Evolutionary conservation across 805 yeast species (phyloP).

Genomic region (Candida cerambycidarum): DNA sequence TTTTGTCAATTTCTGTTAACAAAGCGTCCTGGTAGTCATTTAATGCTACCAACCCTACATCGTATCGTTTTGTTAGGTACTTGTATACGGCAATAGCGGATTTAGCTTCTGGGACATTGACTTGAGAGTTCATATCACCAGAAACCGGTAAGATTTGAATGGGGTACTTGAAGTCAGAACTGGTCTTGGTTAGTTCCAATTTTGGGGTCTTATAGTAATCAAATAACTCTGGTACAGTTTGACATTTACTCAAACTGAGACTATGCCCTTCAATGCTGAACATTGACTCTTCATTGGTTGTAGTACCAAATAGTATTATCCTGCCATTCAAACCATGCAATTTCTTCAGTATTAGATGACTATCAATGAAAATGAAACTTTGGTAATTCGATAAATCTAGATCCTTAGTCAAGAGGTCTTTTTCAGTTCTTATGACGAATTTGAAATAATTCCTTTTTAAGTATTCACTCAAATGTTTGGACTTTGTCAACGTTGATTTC

Average conservation of each 20-base stretch:
- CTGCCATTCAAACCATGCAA: background rate
- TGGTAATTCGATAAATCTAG: background rate
- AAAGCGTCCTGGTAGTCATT: slow-evolving; percentile 14
- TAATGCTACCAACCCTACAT: slow-evolving; percentile 10
- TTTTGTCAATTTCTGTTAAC: slow-evolving; percentile 7
- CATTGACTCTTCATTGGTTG: background rate
- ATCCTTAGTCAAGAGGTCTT: slow-evolving; percentile 1
- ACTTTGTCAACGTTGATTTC: background rate
- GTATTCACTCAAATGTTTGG: background rate
- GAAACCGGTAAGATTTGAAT: background rate
- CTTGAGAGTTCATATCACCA: slow-evolving; percentile 2
- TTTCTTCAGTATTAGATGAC: slow-evolving; percentile 3
- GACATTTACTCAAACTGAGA: background rate
- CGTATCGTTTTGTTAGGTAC: background rate
- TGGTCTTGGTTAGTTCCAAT: background rate
- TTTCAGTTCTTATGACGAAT: slow-evolving; percentile 4
- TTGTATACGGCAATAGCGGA: slow-evolving; percentile 6
- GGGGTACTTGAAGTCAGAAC: slow-evolving; percentile 1
- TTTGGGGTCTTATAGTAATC: slow-evolving; percentile 1
- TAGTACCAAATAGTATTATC: background rate
- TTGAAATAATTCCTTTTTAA: slow-evolving; percentile 2
- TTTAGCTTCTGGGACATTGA: slow-evolving; percentile 13
- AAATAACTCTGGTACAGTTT: slow-evolving; percentile 3
- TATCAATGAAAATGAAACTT: slow-evolving; percentile 2
- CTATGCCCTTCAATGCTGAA: background rate